These are phyloP conservation scores for Galerina sulciceps DNA, from an alignment of 768 basidiomycete genomes.

Conservation along the genomic window DNA sequence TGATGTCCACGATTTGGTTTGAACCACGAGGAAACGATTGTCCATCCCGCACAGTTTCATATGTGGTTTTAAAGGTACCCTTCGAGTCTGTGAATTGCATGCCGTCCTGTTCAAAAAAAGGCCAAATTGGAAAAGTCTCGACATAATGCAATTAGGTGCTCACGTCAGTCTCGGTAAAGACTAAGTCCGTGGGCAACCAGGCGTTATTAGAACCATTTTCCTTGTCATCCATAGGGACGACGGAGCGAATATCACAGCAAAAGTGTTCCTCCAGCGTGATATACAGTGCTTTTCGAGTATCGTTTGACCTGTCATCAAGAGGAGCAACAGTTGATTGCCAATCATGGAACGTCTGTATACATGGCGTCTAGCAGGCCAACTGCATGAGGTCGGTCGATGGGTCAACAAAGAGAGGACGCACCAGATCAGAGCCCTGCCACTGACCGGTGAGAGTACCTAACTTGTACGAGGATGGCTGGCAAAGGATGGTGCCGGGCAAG, in stretches of 20 bases:
- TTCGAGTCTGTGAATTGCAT: conserved; percentile 42
- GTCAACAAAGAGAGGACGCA: conserved; percentile 24
- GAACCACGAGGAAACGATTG: conserved; percentile 13
- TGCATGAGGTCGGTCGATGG: neutral
- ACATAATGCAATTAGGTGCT: neutral
- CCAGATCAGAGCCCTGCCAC: conserved; percentile 56
- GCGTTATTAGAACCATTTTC: conserved; percentile 43
- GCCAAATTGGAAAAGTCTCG: conserved; percentile 33
- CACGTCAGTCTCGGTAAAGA: conserved; percentile 44
- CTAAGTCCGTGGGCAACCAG: conserved; percentile 48
- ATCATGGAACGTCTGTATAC: conserved; percentile 36
- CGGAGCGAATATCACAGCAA: conserved; percentile 34
- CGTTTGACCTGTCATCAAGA: conserved; percentile 35
- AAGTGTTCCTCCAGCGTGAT: conserved; percentile 53
- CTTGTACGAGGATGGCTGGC: conserved; percentile 37
- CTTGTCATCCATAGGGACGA: conserved; percentile 38
- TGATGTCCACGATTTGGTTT: conserved; percentile 44
- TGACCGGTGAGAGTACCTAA: conserved; percentile 48
- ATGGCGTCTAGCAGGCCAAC: conserved; percentile 36
- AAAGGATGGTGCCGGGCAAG: conserved; percentile 17
- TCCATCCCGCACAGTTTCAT: conserved; percentile 37
- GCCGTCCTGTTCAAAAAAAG: conserved; percentile 41
- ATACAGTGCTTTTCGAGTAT: conserved; percentile 52
- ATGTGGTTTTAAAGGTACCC: conserved; percentile 40
- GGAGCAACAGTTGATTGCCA: conserved; percentile 37